Percentiles rank a stretch among this genome's conserved stretches.
Conservation (phyloP, 2,329 filamentous ascomycete genomes). For the Arthrobotrys musiformis region DNA sequence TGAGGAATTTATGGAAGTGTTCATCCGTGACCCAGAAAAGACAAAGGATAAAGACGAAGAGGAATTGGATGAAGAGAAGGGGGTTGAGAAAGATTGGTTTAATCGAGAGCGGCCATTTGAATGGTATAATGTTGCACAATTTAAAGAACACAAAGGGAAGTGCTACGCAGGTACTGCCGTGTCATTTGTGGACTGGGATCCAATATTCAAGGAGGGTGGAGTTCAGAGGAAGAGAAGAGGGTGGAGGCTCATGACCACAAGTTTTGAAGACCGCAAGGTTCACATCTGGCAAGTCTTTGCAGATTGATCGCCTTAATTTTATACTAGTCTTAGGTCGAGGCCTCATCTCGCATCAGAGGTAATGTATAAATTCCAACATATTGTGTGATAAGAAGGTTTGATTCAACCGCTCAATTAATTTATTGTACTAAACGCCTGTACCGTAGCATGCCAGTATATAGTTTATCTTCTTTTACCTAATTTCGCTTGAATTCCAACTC, state of each 20-base stretch:
- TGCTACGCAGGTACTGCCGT: constrained; percentile 49
- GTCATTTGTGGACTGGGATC: constrained; percentile 56
- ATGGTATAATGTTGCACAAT: constrained; percentile 57
- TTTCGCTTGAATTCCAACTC: constrained; percentile 35
- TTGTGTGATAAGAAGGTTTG: too few relatives aligned
- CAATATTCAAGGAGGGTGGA: constrained; percentile 55
- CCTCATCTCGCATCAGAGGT: too few relatives aligned
- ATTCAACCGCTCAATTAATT: too few relatives aligned
- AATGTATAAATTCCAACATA: too few relatives aligned
- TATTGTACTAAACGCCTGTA: too few relatives aligned
- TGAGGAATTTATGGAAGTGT: constrained; percentile 57
- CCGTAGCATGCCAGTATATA: too few relatives aligned
- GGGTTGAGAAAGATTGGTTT: constrained; percentile 57
- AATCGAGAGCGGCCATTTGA: constrained; percentile 56
- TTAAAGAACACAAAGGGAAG: constrained; percentile 55
- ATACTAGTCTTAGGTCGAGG: too few relatives aligned
- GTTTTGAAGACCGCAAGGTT: constrained; percentile 53
- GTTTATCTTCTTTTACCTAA: too few relatives aligned
- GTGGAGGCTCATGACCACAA: constrained; percentile 54
- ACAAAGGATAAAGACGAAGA: constrained; percentile 47
- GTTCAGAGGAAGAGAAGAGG: constrained; percentile 55
- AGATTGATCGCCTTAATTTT: constrained; percentile 29
- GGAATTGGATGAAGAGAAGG: constrained; percentile 49
- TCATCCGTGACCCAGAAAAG: constrained; percentile 51
- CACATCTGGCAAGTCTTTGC: constrained; percentile 57